Evolutionary conservation across 441 rosid species (phyloP), one percentile per base, ranked within the genome.

Genomic region (Croton setiger): DNA sequence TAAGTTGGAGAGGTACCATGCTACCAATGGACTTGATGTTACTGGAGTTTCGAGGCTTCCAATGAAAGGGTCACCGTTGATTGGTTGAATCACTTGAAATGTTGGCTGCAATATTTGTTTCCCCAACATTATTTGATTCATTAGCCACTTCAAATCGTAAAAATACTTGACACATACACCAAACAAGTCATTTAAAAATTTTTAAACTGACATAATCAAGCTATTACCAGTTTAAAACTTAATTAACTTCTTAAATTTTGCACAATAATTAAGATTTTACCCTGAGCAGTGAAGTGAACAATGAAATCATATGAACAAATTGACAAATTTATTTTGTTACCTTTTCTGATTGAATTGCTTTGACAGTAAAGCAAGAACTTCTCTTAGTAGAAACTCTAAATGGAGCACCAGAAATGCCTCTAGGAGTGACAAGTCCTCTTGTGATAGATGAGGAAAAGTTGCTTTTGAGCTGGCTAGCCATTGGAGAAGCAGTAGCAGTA

Each of bases 61-160:
- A 14, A 92, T 90, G 88, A 92, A 95, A 1, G 99, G 99, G 70
- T 95, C 99, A 2, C 98, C 99, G 47, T 95, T 95, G 80, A 95
- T 89, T 65, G 99, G 99, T 79, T 95, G 88, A 52, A 95, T 12
- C 66, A 95, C 99, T 84, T 95, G 98, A 79, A 80, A 95, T 13
- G 90, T 90, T 76, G 94, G 90, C 97, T 90, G 89, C 75, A 74
- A 48, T 14, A 48, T 48, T 45, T 12, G 1, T 45, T 27, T 39
- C 8, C 43, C 41, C 43, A 7, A 6, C 31, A 27, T 27, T 27
- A 27, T 27, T 27, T 27, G 31, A 27, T 27, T 27, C 31, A 27
- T 27, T 27, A 27, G 31, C 31, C 31, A 27, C 31, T 27, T 27
- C 31, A n/a, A n/a, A n/a, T n/a, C n/a, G n/a, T n/a, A n/a, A n/a